Percentiles rank a stretch among this genome's conserved stretches.
Conservation (phyloP, 176 grass and related monocot genomes). For the Oryza punctata region DNA sequence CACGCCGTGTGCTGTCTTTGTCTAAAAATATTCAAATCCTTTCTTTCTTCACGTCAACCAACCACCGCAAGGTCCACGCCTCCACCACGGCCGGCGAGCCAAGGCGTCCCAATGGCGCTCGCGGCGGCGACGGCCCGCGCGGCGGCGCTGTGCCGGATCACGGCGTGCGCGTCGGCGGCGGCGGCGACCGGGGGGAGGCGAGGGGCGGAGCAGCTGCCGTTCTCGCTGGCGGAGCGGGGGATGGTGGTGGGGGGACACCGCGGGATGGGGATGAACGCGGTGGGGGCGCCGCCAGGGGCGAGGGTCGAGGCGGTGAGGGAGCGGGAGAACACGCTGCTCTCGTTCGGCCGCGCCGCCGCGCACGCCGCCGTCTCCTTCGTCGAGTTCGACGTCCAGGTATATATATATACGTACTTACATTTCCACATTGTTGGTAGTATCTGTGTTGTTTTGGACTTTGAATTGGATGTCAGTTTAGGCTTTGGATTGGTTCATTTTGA, state of each 20-base stretch:
- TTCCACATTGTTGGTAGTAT: background rate
- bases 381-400: constrained; percentile 75
- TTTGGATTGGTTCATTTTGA: background rate
- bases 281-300: constrained; percentile 43
- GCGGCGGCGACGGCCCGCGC: constrained; percentile 26
- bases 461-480: background rate
- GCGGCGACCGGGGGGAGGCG: background rate
- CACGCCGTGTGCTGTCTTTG: background rate
- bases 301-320: constrained; percentile 34
- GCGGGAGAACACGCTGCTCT: constrained; percentile 74
- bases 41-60: background rate
- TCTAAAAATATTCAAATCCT: constrained; percentile 41
- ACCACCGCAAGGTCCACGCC: background rate
- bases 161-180: constrained; percentile 10
- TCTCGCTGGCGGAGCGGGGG: constrained; percentile 29
- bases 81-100: too few relatives aligned
- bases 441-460: background rate
- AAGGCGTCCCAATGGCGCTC: constrained; percentile 25
- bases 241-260: constrained; percentile 62
- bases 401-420: background rate
- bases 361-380: constrained; percentile 54
- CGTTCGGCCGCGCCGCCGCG: constrained; percentile 53
- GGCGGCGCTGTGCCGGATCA: constrained; percentile 33
- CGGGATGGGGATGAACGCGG: constrained; percentile 68
- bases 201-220: constrained; percentile 4